phyloP scores from a whole-genome alignment of 148 eudicot species.

The Vaccinium macrocarpon region DNA sequence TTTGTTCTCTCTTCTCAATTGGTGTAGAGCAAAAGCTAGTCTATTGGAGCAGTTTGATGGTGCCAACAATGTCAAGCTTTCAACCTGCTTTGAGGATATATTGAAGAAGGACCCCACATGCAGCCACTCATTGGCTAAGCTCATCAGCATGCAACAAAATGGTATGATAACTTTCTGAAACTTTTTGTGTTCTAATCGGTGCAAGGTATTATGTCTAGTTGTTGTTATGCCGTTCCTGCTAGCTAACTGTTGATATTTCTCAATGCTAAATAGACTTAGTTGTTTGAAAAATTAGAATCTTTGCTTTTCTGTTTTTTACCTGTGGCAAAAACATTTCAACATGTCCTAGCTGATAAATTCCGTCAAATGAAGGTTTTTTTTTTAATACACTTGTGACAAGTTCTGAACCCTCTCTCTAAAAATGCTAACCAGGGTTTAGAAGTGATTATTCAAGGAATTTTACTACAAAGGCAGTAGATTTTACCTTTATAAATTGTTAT shows the following conservation, averaged over 20 bases:
- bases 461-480: background rate
- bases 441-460: background rate
- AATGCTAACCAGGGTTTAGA: background rate
- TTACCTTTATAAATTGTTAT: background rate
- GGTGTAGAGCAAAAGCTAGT: slow-evolving; percentile 57
- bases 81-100: slow-evolving; percentile 54
- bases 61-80: slow-evolving; percentile 41
- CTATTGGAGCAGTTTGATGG: slow-evolving; percentile 59
- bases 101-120: slow-evolving; percentile 82
- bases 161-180: slow-evolving; percentile 38
- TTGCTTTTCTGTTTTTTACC: background rate
- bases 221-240: background rate
- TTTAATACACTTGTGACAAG: background rate
- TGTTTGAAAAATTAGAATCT: background rate
- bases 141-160: slow-evolving; percentile 49
- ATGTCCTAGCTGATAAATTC: background rate
- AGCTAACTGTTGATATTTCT: background rate
- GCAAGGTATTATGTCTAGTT: background rate
- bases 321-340: background rate
- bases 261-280: too few species aligned
- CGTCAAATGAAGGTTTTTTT: background rate
- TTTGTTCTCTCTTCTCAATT: slow-evolving; percentile 11
- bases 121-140: slow-evolving; percentile 58
- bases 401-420: background rate
- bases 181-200: background rate